These are phyloP conservation scores for Camelina hispida DNA, from an alignment of 345 rosid genomes.

Conservation along the genomic window DNA sequence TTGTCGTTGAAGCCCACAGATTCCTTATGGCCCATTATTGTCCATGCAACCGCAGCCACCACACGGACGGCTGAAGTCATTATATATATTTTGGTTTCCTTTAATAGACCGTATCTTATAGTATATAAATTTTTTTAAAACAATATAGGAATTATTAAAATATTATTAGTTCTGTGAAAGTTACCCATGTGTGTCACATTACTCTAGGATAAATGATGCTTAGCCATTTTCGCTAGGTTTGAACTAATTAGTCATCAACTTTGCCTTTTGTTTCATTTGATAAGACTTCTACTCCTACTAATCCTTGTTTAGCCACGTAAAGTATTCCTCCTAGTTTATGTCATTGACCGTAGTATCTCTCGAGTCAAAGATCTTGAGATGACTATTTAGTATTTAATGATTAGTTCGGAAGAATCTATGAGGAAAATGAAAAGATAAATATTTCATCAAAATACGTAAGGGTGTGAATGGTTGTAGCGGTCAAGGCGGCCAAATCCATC, in stretches of 20 bases:
- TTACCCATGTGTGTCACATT: slow-evolving; percentile 2
- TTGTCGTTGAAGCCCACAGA: slow-evolving; percentile 36
- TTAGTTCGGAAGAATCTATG: slow-evolving; percentile 14
- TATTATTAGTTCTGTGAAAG: neutral
- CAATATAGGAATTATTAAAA: neutral
- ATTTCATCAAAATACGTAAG: slow-evolving; percentile 4
- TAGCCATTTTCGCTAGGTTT: slow-evolving; percentile 31
- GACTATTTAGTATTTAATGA: slow-evolving; percentile 27
- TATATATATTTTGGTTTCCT: slow-evolving; percentile 20
- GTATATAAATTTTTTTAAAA: neutral
- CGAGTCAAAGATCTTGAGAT: slow-evolving; percentile 32
- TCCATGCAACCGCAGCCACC: slow-evolving; percentile 40
- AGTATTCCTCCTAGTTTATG: slow-evolving; percentile 18
- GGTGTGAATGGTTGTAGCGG: no score
- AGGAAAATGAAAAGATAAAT: slow-evolving; percentile 14
- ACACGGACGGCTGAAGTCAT: slow-evolving; percentile 38
- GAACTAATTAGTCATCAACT: slow-evolving; percentile 33
- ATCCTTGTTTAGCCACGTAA: slow-evolving; percentile 29
- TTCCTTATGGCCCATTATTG: slow-evolving; percentile 39
- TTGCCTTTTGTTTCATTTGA: slow-evolving; percentile 27
- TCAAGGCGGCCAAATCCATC: no score
- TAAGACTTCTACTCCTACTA: neutral
- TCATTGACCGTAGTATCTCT: slow-evolving; percentile 32
- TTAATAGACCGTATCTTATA: slow-evolving; percentile 20
- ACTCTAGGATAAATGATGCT: neutral